Base-by-base conservation (phyloP, 768 basidiomycete genomes). In the Coprinellus micaceus region DNA sequence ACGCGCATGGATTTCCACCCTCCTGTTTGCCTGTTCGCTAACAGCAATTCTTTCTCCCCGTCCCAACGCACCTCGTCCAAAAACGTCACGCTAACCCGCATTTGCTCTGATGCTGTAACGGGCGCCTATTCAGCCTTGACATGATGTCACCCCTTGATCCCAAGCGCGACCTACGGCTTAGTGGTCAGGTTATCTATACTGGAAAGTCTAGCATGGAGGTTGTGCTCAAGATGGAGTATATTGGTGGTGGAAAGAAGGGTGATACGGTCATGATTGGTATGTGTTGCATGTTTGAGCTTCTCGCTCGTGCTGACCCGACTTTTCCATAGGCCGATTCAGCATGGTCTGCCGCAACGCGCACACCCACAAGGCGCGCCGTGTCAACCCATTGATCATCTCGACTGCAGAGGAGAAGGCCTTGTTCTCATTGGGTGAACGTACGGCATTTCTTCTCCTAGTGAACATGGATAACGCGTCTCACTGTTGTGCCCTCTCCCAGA, bases 241-340 rank as follows among this genome's bases (percentile, higher is more conserved):
- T 85, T 26, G 76, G 76, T 19, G 64, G 63, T n/a, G 74, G 73
- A 17, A 72, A 72, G 29, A 70, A 73, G 4, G 81, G 82, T 17
- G 78, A 84, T 59, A 86, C 87, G 7, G 79, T 90, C 29, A 73
- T 89, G 61, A 72, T 92, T 39, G 89, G 89, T 84, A 64, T 46
- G 49, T n/a, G n/a, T n/a, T n/a, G n/a, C n/a, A n/a, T n/a, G n/a
- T n/a, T n/a, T n/a, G n/a, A n/a, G n/a, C n/a, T n/a, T n/a, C n/a
- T n/a, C n/a, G n/a, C n/a, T n/a, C n/a, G n/a, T n/a, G n/a, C n/a
- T n/a, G n/a, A n/a, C n/a, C n/a, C n/a, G n/a, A n/a, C n/a, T n/a
- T n/a, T n/a, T n/a, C n/a, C n/a, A n/a, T n/a, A 91, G 91, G 92
- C n/a, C 83, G 91, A n/a, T 94, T 94, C 73, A 86, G 86, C 0